Evolutionary conservation across 2,329 filamentous ascomycete species (phyloP).

Genomic region (Biscogniauxia mediterranea): DNA sequence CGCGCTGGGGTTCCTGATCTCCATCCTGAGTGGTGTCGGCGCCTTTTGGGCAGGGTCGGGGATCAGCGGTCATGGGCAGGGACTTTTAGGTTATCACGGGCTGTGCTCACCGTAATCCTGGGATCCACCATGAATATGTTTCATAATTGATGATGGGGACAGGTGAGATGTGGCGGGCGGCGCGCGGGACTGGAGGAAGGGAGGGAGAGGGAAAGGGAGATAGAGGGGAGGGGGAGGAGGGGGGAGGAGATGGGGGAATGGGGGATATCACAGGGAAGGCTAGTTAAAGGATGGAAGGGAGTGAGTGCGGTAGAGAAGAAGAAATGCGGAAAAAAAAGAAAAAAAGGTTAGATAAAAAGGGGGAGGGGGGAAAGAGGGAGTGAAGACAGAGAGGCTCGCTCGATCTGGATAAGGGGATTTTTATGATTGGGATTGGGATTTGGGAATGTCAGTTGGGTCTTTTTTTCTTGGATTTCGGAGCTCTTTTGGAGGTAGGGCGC

Average conservation of each 20-base stretch:
- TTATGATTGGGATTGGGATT: no score
- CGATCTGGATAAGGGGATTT: not conserved
- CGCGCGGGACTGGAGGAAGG: constrained; percentile 1
- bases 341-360: not conserved
- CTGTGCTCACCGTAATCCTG: constrained; percentile 42
- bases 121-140: constrained; percentile 41
- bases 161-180: not conserved
- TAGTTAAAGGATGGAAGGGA: no score
- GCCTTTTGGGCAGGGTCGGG: constrained; percentile 34
- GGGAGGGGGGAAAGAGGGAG: constrained; percentile 6
- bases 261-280: no score
- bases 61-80: constrained; percentile 25
- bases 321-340: no score
- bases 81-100: constrained; percentile 11
- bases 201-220: constrained; percentile 1
- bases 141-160: constrained; percentile 41
- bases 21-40: constrained; percentile 41
- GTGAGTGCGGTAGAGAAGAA: no score
- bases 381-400: not conserved
- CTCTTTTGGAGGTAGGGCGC: not conserved
- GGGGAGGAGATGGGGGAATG: no score
- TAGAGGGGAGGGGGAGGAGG: not conserved
- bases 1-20: constrained; percentile 32
- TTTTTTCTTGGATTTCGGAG: not conserved
- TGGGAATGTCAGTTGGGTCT: no score